Evolutionary conservation across 2,329 filamentous ascomycete species (phyloP), one percentile per base, ranked within the genome.

Genomic region (Mollisiaceae sp.): DNA sequence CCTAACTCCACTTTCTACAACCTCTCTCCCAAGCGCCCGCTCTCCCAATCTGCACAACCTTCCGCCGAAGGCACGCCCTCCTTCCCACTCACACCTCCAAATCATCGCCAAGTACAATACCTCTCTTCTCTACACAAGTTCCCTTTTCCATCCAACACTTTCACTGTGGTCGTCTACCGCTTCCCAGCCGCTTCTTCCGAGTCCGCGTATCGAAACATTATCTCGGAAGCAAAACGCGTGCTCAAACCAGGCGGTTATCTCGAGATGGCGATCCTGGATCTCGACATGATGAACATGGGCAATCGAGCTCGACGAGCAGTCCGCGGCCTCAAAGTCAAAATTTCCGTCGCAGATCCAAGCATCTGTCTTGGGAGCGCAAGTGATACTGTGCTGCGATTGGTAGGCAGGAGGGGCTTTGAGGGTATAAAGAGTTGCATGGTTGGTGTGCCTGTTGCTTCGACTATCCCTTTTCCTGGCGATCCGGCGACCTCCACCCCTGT

Each of bases 201-300:
- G 65, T 79, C 85, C 0, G 82, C 90, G 67, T 92, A 92, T 73
- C 85, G 87, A 65, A 89, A 89, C 73, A 85, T 93, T 57, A 81
- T 95, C 20, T 86, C 86, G 0, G 92, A 95, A 77, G 89, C 90
- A 65, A 90, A 91, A 60, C 88, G 92, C 1, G 91, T 94, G 0
- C 81, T 95, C 35, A 89, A 91, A 68, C 90, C 92, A 0, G 90
- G 90, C 12, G 92, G 92, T 0, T 91, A 89, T 73, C 84, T 95
- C n/a, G 92, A 95, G 77, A 80, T 94, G 20, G 89, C 88, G 0
- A 88, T 93, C 43, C 83, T 95, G 1, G 92, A 95, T 69, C 83
- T 93, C 12, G 92, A 95, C 73, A 83, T 95, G 66, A 88, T 93
- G 77, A 93, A 92, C 74, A 93, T 94, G 90, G 92, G 92, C 0